A percentile compares a stretch with the other conserved stretches of the same genome.
phyloP scores from a whole-genome alignment of 495 filamentous ascomycete genomes.

The Neurospora tetraspora region DNA sequence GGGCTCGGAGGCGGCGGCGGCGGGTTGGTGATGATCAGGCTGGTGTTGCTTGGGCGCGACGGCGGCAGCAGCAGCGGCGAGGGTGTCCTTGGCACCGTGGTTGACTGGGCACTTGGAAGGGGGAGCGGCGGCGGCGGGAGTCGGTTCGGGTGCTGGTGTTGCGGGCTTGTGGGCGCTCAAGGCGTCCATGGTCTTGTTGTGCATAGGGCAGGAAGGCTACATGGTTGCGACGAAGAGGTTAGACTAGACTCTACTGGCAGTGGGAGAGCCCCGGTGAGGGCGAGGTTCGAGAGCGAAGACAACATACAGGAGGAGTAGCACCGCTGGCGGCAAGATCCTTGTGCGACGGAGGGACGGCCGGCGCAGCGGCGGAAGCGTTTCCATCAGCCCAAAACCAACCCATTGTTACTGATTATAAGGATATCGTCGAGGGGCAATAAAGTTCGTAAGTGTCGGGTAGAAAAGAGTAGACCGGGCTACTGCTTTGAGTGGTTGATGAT shows the following conservation, averaged over 20 bases:
- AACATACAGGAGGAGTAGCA: constrained; percentile 60
- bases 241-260: constrained; percentile 2
- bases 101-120: constrained; percentile 38
- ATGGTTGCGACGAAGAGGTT: constrained; percentile 17
- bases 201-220: constrained; percentile 91
- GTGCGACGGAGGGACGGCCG: constrained; percentile 15
- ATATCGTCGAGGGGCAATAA: background rate
- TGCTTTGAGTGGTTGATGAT: background rate
- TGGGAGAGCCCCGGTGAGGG: background rate
- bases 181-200: constrained; percentile 46
- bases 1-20: constrained; percentile 17
- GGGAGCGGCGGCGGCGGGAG: constrained; percentile 26
- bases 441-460: background rate
- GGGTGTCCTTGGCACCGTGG: constrained; percentile 17
- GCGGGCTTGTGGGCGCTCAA: constrained; percentile 19
- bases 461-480: background rate
- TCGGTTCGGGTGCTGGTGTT: constrained; percentile 26
- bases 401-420: constrained; percentile 41
- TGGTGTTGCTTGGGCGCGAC: constrained; percentile 23
- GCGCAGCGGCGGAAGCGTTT: constrained; percentile 29
- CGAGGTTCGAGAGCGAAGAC: background rate
- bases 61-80: constrained; percentile 31
- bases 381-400: constrained; percentile 98
- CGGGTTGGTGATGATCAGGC: too few species aligned
- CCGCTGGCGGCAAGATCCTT: constrained; percentile 23